A percentile compares a stretch with the other conserved stretches of the same genome.
phyloP scores from a whole-genome alignment of 139 green algal genomes.

The Nannochloris sp. region DNA sequence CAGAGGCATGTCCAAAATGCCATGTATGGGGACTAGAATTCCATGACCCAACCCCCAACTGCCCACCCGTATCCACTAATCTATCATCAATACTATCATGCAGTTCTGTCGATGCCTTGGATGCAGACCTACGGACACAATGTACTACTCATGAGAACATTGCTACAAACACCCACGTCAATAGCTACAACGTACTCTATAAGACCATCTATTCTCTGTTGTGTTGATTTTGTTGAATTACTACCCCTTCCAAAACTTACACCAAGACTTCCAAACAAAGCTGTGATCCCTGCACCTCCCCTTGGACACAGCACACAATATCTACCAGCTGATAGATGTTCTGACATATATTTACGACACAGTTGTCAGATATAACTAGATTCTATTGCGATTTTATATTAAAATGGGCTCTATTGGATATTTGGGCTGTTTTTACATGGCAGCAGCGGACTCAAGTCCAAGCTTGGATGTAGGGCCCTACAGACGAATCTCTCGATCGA shows the following conservation, averaged over 20 bases:
- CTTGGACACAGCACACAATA: slow-evolving; percentile 10
- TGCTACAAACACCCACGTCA: too few species aligned
- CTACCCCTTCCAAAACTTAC: neutral
- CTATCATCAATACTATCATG: neutral
- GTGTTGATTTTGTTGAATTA: neutral
- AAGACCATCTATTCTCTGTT: slow-evolving; percentile 11
- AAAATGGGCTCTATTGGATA: too few species aligned
- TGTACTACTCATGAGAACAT: too few species aligned
- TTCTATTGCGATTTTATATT: too few species aligned
- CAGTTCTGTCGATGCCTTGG: too few species aligned
- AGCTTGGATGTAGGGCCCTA: too few species aligned
- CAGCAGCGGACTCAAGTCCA: too few species aligned
- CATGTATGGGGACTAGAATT: slow-evolving; percentile 9
- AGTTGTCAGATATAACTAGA: too few species aligned
- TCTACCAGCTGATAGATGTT: slow-evolving; percentile 9
- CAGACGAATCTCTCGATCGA: too few species aligned
- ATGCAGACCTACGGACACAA: too few species aligned
- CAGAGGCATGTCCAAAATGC: slow-evolving; percentile 7
- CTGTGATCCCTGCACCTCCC: neutral
- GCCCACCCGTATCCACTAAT: neutral
- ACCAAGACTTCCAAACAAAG: slow-evolving; percentile 2
- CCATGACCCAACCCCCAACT: neutral
- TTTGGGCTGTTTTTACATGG: too few species aligned
- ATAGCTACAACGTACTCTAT: slow-evolving; percentile 3
- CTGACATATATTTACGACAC: slow-evolving; percentile 2